Evolutionary conservation across 1,284 basidiomycete species (phyloP).

Genomic region (Ceratobasidium sp.): DNA sequence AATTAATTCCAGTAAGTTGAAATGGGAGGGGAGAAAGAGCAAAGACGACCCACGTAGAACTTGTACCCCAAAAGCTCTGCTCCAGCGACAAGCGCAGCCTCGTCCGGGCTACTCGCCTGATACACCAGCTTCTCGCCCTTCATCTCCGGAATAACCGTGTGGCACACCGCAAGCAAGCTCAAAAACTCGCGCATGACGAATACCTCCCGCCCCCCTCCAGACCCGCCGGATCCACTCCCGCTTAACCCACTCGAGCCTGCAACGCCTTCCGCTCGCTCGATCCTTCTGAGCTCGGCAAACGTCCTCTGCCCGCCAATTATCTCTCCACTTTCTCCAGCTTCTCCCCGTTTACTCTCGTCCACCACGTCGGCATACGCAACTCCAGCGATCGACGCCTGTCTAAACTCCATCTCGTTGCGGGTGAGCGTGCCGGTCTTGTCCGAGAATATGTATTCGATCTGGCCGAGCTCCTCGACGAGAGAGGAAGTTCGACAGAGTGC

Average conservation of each 20-base stretch:
- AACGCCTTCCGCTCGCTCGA: slow-evolving; percentile 58
- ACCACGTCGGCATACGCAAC: slow-evolving; percentile 89
- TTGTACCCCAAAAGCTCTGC: slow-evolving; percentile 93
- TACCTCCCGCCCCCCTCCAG: slow-evolving; percentile 58
- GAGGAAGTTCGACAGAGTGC: slow-evolving; percentile 97
- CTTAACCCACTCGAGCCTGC: slow-evolving; percentile 43
- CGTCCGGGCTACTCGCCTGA: slow-evolving; percentile 98
- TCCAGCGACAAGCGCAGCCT: slow-evolving; percentile 94
- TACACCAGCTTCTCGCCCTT: slow-evolving; percentile 85
- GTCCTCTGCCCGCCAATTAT: slow-evolving; percentile 62
- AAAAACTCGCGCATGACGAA: slow-evolving; percentile 87
- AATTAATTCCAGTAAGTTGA: slow-evolving; percentile 14
- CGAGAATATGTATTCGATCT: slow-evolving; percentile 98
- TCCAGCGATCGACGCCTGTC: slow-evolving; percentile 89
- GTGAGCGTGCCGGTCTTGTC: slow-evolving; percentile 99
- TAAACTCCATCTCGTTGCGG: slow-evolving; percentile 98
- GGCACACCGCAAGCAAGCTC: slow-evolving; percentile 92
- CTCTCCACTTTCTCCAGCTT: slow-evolving; percentile 56
- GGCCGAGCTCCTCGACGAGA: slow-evolving; percentile 97
- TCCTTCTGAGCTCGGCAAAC: slow-evolving; percentile 74
- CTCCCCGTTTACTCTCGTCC: slow-evolving; percentile 79
- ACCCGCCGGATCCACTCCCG: slow-evolving; percentile 46
- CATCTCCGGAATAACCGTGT: slow-evolving; percentile 98
- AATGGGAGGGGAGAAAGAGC: slow-evolving; percentile 8
- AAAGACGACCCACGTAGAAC: slow-evolving; percentile 77